Conservation (phyloP, 257 asterid species). For the Gentiana dahurica region DNA sequence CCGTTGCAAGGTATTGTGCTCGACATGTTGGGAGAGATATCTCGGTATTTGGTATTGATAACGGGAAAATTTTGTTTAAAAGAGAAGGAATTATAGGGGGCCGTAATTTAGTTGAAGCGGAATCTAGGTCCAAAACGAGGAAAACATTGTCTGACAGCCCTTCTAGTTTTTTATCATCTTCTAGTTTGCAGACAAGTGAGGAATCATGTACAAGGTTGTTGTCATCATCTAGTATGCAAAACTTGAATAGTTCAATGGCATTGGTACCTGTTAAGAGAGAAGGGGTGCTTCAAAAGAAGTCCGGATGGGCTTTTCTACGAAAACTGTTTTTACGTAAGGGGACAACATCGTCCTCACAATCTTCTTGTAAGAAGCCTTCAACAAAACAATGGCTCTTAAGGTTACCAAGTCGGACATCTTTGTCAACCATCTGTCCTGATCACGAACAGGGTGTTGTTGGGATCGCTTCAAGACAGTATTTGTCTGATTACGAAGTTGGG, state of each 20-base stretch:
- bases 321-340: conserved; percentile 29
- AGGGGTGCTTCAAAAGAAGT: conserved; percentile 25
- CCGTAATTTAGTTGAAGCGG: conserved; percentile 3
- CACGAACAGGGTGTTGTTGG: conserved; percentile 39
- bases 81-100: conserved; percentile 27
- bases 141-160: conserved; percentile 31
- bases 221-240: conserved; percentile 13
- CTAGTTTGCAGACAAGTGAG: conserved; percentile 9
- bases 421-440: conserved; percentile 61
- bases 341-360: conserved; percentile 19
- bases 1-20: conserved; percentile 79
- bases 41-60: conserved; percentile 56
- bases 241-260: conserved; percentile 35
- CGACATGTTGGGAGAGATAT: conserved; percentile 40
- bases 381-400: conserved; percentile 37
- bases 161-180: conserved; percentile 21
- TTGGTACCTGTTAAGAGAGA: conserved; percentile 41
- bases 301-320: conserved; percentile 60
- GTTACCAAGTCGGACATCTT: conserved; percentile 48
- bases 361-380: conserved; percentile 37
- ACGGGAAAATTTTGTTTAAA: conserved; percentile 58
- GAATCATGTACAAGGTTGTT: conserved; percentile 10
- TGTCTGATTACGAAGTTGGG: conserved; percentile 9
- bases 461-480: conserved; percentile 14
- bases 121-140: conserved; percentile 34